Base-by-base conservation (phyloP, 2,329 filamentous ascomycete genomes). In the Aspergillus sclerotialis region DNA sequence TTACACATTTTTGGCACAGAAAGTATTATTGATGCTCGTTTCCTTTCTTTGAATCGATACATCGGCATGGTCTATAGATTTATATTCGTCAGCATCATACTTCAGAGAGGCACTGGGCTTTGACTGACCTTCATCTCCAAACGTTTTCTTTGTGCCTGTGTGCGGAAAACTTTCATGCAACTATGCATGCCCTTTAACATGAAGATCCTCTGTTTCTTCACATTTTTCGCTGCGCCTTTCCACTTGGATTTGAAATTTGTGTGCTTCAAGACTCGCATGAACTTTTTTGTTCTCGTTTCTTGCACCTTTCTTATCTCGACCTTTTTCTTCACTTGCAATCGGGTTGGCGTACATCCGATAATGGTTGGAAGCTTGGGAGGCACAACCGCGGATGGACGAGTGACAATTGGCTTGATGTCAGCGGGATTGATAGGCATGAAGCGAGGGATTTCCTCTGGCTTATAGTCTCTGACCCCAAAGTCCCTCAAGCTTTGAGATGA, bases 41-140 rank as follows among this genome's bases (percentile, higher is more conserved):
- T 39, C 8, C 36, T 32, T 23, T 30, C 33, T 17, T 30, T 39
- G 10, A 39, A 15, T 13, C 30, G 33, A 33, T 39, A 39, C 7
- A 36, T 23, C 15, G 33, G 33, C 21, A 27, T 36, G 21, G 19
- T 30, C 37, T 39, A 24, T 18, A 17, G 13, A 5, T n/a, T 2
- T 6, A 26, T 14, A 26, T 11, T 5, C 5, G 5, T 16, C 9
- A 19, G 8, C 16, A 15, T 26, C 25, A n/a, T 28, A 12, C n/a
- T 17, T 15, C 12, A 28, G 9, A 15, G 21, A 25, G 15, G 26
- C 11, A n/a, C 15, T 12, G 10, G 17, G 9, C 14, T 7, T 15
- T 23, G n/a, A 29, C 33, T 3, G 11, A 35, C 33, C 27, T 35
- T 26, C 14, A 35, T 26, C 18, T 30, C 27, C 28, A 35, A 26